These are phyloP conservation scores for Akanthomyces lecanii DNA, from an alignment of 2,329 filamentous ascomycete genomes.

Conservation along the genomic window DNA sequence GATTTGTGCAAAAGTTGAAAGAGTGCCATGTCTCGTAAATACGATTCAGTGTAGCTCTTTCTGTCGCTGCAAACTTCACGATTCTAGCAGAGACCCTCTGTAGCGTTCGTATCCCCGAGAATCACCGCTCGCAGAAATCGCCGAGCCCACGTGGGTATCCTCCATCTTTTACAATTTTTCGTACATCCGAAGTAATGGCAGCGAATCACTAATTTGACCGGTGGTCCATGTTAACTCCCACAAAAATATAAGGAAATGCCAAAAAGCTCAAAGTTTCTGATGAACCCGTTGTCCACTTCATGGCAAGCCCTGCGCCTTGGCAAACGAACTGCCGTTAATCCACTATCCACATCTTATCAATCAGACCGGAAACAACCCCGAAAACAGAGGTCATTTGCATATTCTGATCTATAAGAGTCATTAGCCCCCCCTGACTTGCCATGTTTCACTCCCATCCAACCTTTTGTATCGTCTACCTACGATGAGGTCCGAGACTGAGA, in stretches of 20 bases:
- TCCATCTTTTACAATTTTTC: not conserved
- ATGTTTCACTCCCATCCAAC: not conserved
- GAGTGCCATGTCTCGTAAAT: not conserved
- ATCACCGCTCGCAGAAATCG: not conserved
- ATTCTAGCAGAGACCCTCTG: not conserved
- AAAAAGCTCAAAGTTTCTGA: too few species aligned
- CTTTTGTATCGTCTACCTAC: not conserved
- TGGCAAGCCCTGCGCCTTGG: not conserved
- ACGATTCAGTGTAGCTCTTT: not conserved
- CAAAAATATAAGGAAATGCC: not conserved
- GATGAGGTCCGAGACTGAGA: not conserved
- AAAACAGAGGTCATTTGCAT: not conserved
- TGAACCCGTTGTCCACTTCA: not conserved
- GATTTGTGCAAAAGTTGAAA: too few species aligned
- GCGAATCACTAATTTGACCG: too few species aligned
- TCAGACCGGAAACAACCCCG: not conserved
- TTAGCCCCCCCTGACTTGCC: not conserved
- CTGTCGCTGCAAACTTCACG: not conserved
- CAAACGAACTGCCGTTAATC: not conserved
- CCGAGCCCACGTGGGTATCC: not conserved
- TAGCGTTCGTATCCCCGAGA: not conserved
- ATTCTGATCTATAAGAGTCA: not conserved
- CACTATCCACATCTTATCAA: not conserved
- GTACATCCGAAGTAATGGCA: not conserved
- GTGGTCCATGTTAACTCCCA: not conserved